Conservation (phyloP, 768 basidiomycete species). For the Lactarius deliciosus region DNA sequence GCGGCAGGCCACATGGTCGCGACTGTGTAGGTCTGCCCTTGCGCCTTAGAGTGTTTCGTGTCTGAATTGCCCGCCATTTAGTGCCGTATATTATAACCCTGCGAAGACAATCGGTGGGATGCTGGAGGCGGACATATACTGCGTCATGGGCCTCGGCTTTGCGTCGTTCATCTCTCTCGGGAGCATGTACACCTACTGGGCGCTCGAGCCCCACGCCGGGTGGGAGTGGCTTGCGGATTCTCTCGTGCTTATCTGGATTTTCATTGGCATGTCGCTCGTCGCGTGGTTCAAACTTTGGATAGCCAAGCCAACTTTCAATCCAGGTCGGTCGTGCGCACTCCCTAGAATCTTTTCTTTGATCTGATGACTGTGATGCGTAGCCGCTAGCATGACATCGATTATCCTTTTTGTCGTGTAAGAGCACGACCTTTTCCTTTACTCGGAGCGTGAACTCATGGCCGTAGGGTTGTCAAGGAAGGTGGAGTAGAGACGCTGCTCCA, state of each 20-base stretch:
- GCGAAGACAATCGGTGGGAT: slow-evolving; percentile 92
- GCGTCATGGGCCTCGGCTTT: slow-evolving; percentile 65
- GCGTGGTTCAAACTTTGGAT: slow-evolving; percentile 95
- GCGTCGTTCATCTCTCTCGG: slow-evolving; percentile 70
- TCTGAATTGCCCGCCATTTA: slow-evolving; percentile 31
- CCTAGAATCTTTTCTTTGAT: neutral
- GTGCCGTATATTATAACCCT: slow-evolving; percentile 88
- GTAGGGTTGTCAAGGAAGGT: slow-evolving; percentile 84
- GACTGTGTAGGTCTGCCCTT: slow-evolving; percentile 62
- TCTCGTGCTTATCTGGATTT: slow-evolving; percentile 79
- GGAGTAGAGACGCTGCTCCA: slow-evolving; percentile 71
- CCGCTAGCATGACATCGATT: slow-evolving; percentile 82
- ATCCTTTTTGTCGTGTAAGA: slow-evolving; percentile 80
- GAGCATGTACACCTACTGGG: slow-evolving; percentile 79
- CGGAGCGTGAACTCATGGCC: neutral
- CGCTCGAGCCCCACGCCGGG: slow-evolving; percentile 67
- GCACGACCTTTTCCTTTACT: neutral
- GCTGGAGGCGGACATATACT: slow-evolving; percentile 87
- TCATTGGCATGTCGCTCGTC: slow-evolving; percentile 72
- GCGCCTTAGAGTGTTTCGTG: neutral
- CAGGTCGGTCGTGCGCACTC: slow-evolving; percentile 49
- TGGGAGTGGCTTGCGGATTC: slow-evolving; percentile 74
- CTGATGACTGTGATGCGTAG: slow-evolving; percentile 39
- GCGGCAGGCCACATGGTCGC: slow-evolving; percentile 91
- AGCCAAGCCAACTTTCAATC: slow-evolving; percentile 83